phyloP scores from a whole-genome alignment of 805 yeast genomes.

The Saccharomyces jurei region DNA sequence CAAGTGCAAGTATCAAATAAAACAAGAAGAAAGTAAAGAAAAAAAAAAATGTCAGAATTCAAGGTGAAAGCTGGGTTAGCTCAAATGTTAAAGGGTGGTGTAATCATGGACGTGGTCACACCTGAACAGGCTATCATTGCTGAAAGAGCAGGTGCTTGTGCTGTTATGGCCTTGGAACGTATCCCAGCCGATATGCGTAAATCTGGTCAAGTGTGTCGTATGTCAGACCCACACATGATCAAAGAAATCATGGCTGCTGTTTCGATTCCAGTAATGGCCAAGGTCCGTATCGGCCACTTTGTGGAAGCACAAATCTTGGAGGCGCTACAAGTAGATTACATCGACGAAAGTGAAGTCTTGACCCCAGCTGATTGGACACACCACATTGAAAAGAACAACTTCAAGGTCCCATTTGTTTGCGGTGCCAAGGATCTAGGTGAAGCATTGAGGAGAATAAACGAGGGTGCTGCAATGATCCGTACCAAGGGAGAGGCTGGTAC shows the following conservation, averaged over 20 bases:
- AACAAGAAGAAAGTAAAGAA: not conserved
- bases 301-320: conserved; percentile 77
- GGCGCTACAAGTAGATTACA: conserved; percentile 65
- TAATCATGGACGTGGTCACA: conserved; percentile 65
- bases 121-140: conserved; percentile 77
- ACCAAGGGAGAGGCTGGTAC: conserved; percentile 89
- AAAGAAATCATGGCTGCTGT: conserved; percentile 58
- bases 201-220: conserved; percentile 74
- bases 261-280: conserved; percentile 76
- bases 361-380: conserved; percentile 68
- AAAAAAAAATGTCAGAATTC: conserved; percentile 24
- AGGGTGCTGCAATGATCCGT: conserved; percentile 83
- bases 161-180: conserved; percentile 81
- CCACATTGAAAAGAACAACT: conserved; percentile 55
- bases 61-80: conserved; percentile 72
- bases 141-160: conserved; percentile 79
- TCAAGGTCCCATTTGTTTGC: conserved; percentile 72
- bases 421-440: conserved; percentile 79
- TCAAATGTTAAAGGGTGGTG: conserved; percentile 78
- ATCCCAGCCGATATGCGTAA: conserved; percentile 82
- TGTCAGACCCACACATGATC: conserved; percentile 80
- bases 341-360: conserved; percentile 77
- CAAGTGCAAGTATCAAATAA: not conserved
- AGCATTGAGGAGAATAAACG: conserved; percentile 68
- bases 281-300: conserved; percentile 73